Evolutionary conservation across 306 rosid genomes (phyloP).

Genomic region (Glycine latifolia): DNA sequence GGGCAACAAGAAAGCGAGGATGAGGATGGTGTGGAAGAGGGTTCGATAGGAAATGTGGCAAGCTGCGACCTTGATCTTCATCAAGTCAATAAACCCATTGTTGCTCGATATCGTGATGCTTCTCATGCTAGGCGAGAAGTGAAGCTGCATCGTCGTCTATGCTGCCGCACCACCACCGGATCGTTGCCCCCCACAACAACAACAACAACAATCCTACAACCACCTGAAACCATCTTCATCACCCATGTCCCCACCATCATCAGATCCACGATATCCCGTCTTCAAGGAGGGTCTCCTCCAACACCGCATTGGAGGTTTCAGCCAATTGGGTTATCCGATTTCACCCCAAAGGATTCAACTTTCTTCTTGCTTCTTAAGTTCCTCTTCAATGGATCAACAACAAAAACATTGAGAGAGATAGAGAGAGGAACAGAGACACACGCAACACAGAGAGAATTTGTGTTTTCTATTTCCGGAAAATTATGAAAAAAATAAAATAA

Average conservation of each 20-base stretch:
- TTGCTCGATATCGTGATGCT: slow-evolving; percentile 99
- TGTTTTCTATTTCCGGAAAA: slow-evolving; percentile 54
- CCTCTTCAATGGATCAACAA: too few species aligned
- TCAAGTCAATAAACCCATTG: slow-evolving; percentile 99
- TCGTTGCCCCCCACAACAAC: slow-evolving; percentile 49
- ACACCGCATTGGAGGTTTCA: slow-evolving; percentile 68
- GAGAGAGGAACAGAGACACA: neutral
- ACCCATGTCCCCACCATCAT: slow-evolving; percentile 57
- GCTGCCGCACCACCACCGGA: slow-evolving; percentile 68
- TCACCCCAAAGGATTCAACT: slow-evolving; percentile 31
- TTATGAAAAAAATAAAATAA: neutral
- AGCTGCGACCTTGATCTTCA: slow-evolving; percentile 99
- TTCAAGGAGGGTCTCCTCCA: neutral
- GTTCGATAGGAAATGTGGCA: slow-evolving; percentile 99
- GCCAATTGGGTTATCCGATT: slow-evolving; percentile 41
- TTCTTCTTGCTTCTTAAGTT: slow-evolving; percentile 27
- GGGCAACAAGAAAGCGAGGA: slow-evolving; percentile 96
- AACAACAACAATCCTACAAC: slow-evolving; percentile 22
- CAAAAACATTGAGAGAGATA: neutral
- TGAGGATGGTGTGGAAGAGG: slow-evolving; percentile 96
- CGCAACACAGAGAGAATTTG: slow-evolving; percentile 1
- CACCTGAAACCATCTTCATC: slow-evolving; percentile 29
- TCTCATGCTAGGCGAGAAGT: slow-evolving; percentile 99
- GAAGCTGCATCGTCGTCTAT: slow-evolving; percentile 99
- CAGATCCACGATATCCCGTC: slow-evolving; percentile 59